Percentiles rank a stretch among this genome's conserved stretches.
phyloP scores from a whole-genome alignment of 768 basidiomycete species.

The Termitomyces eurrhizus region DNA sequence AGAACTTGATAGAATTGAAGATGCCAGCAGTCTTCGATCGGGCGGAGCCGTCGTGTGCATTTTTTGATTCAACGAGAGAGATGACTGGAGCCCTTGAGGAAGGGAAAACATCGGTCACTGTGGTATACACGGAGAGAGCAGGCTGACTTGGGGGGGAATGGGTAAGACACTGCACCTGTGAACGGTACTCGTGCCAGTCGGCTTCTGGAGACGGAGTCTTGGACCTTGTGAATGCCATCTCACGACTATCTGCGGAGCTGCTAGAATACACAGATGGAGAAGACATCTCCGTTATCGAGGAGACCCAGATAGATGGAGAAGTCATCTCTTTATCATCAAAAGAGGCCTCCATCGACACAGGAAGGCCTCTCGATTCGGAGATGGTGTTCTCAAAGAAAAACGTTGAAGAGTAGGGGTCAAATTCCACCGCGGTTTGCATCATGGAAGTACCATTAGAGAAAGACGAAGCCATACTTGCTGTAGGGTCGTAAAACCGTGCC shows the following conservation, averaged over 20 bases:
- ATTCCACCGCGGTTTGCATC: constrained; percentile 77
- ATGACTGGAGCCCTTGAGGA: constrained; percentile 33
- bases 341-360: constrained; percentile 23
- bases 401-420: constrained; percentile 54
- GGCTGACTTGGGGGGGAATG: constrained; percentile 38
- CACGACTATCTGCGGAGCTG: constrained; percentile 26
- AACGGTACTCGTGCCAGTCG: constrained; percentile 28
- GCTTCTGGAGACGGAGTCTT: constrained; percentile 25
- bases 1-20: constrained; percentile 41
- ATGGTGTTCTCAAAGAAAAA: constrained; percentile 48
- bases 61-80: constrained; percentile 18
- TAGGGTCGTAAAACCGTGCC: constrained; percentile 42
- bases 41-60: constrained; percentile 19
- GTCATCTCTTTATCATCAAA: constrained; percentile 53
- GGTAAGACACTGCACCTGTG: constrained; percentile 31
- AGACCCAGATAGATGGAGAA: constrained; percentile 47
- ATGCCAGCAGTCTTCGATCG: constrained; percentile 31
- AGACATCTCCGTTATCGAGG: constrained; percentile 42
- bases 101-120: constrained; percentile 37
- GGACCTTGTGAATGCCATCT: constrained; percentile 32
- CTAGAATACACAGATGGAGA: constrained; percentile 44
- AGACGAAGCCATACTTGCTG: constrained; percentile 37
- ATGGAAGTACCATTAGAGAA: constrained; percentile 53
- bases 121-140: constrained; percentile 35
- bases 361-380: constrained; percentile 32